Evolutionary conservation across 1,284 basidiomycete species (phyloP), one percentile per base, ranked within the genome.

Genomic region (Ustilago crameri): DNA sequence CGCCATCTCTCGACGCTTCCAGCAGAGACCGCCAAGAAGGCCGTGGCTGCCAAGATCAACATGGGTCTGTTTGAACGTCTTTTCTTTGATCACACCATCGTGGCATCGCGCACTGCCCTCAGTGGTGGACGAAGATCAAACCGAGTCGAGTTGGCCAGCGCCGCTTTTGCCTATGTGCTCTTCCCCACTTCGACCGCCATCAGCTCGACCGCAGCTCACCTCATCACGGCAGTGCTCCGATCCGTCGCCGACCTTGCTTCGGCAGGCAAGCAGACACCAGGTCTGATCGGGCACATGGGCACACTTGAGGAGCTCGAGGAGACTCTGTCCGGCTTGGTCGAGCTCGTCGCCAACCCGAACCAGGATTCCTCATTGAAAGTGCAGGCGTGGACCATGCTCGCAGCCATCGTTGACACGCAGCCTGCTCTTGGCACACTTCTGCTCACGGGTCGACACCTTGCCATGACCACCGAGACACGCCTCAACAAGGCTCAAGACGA

Each of bases 391-490:
- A 88, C 87, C 60, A 91, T 96, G 75, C 89, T 95, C 24, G 87
- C 91, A 0, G 87, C 92, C 14, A 90, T 93, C 3, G 89, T 94
- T 20, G 90, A 92, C 67, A 91, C 90, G 56, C 93, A 95, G 78
- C 93, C 94, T 1, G 93, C 93, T 0, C 86, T 96, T 5, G 92
- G 92, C 0, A 88, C 88, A 43, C 86, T 96, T 17, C 90, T 95
- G 59, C 89, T 93, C 51, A 89, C 89, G 0, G 93, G 90, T 2
- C 87, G 88, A 88, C 83, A 88, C 87, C 56, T 85, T 86, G 34
- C 87, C 44, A 64, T 62, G 59, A 42, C 57, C 10, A 55, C 59
- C 37, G 74, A 68, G 53, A 80, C 35, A 22, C 64, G 63, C 42
- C 74, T 50, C 53, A 62, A 62, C 34, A 52, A 30, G 27, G 35